These are phyloP conservation scores for Hansenula lynferdii DNA, from an alignment of 1,139 yeast species.

Conservation along the genomic window DNA sequence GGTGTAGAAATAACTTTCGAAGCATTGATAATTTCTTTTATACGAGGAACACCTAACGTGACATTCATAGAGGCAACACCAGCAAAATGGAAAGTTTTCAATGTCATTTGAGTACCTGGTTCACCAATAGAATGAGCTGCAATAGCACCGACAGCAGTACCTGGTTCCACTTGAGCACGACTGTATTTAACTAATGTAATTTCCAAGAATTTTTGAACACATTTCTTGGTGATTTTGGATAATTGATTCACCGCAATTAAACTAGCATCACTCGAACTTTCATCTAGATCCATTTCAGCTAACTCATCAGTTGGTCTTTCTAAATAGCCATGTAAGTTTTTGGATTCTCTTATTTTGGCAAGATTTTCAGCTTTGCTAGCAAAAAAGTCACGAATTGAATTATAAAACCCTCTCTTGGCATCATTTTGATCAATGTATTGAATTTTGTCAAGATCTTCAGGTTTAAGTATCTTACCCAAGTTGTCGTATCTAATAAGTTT, in stretches of 20 bases:
- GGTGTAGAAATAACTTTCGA: conserved; percentile 95
- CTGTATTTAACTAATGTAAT: conserved; percentile 80
- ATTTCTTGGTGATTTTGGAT: conserved; percentile 57
- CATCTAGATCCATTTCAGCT: conserved; percentile 43
- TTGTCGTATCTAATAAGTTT: conserved; percentile 66
- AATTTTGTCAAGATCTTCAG: conserved; percentile 38
- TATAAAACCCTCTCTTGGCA: conserved; percentile 80
- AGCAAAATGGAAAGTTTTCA: conserved; percentile 98
- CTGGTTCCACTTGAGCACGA: conserved; percentile 95
- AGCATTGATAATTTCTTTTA: conserved; percentile 96
- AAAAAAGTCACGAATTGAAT: conserved; percentile 64
- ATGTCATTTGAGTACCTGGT: conserved; percentile 99
- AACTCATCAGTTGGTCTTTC: conserved; percentile 41
- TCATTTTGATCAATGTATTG: conserved; percentile 77
- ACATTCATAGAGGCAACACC: conserved; percentile 99
- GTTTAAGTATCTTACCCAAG: conserved; percentile 50
- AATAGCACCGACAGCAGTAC: conserved; percentile 99
- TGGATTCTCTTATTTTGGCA: conserved; percentile 51
- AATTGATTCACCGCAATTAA: conserved; percentile 65
- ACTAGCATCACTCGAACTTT: conserved; percentile 27
- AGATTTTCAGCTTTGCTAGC: conserved; percentile 50
- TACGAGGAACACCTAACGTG: conserved; percentile 98
- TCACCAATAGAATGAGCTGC: conserved; percentile 99
- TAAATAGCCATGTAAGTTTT: conserved; percentile 40
- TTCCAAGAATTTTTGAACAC: conserved; percentile 65